Evolutionary conservation across 352 stramenopile genomes (phyloP).

Genomic region (Peronospora destructor): DNA sequence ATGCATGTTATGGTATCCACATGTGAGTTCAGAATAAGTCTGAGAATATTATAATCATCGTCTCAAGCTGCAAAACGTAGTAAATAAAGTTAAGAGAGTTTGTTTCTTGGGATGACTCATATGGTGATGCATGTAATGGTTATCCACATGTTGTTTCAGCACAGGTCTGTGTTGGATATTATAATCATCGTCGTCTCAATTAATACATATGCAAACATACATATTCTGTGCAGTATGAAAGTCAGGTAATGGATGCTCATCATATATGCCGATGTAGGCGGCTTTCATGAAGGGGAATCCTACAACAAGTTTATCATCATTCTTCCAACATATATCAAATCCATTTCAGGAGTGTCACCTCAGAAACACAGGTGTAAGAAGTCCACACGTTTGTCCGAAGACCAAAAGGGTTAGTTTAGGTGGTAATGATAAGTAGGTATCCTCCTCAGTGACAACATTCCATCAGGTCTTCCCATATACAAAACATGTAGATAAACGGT

Average conservation of each 20-base stretch:
- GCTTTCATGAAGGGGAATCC: conserved; percentile 84
- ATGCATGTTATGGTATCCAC: conserved; percentile 85
- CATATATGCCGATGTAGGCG: conserved; percentile 52
- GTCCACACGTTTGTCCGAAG: conserved; percentile 76
- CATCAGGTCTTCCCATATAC: conserved; percentile 10
- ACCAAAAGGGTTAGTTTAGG: conserved; percentile 80
- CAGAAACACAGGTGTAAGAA: conserved; percentile 87
- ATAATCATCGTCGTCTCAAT: conserved; percentile 64
- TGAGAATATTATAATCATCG: conserved; percentile 79
- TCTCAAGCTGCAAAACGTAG: conserved; percentile 9
- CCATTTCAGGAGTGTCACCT: conserved; percentile 35
- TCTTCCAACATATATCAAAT: conserved; percentile 21
- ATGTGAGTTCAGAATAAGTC: conserved; percentile 82
- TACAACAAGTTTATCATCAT: conserved; percentile 70
- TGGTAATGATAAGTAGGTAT: conserved; percentile 53
- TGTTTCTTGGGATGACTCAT: conserved; percentile 2
- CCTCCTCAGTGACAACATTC: conserved; percentile 43
- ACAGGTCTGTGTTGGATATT: conserved; percentile 84
- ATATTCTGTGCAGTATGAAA: conserved; percentile 17
- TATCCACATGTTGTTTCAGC: conserved; percentile 82
- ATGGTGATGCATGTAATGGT: conserved; percentile 50
- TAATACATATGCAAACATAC: conserved; percentile 1
- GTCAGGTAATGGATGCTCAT: conserved; percentile 66
- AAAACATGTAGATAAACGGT: conserved; percentile 8
- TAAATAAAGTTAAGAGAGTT: no score